phyloP scores from a whole-genome alignment of 2,329 filamentous ascomycete genomes.

The Colletotrichum sp. region DNA sequence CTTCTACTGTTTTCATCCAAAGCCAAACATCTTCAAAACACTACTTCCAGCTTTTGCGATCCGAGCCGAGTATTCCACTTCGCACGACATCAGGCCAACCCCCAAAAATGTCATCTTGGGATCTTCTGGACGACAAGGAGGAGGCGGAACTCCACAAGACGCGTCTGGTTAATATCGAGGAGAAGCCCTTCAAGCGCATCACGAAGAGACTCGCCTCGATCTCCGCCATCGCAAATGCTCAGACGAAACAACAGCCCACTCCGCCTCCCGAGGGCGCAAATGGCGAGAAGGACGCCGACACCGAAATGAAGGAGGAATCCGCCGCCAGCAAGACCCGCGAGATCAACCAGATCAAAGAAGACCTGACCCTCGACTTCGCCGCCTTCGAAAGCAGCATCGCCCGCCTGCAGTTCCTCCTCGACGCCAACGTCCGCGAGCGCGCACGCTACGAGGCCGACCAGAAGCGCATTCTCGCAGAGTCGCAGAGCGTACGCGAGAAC shows the following conservation, averaged over 20 bases:
- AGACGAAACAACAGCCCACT: constrained; percentile 62
- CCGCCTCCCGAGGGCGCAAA: constrained; percentile 64
- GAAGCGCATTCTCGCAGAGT: constrained; percentile 77
- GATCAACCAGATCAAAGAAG: constrained; percentile 76
- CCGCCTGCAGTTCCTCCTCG: constrained; percentile 85
- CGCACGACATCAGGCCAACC: background rate
- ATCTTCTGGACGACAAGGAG: constrained; percentile 74
- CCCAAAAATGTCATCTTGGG: constrained; percentile 56
- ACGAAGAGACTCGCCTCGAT: constrained; percentile 79
- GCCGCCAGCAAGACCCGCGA: constrained; percentile 53
- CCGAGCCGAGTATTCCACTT: background rate
- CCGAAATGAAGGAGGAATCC: constrained; percentile 20
- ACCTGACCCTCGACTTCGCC: constrained; percentile 86
- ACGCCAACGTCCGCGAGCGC: constrained; percentile 83
- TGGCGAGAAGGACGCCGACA: constrained; percentile 29
- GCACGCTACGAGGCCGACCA: constrained; percentile 85
- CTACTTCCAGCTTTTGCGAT: background rate
- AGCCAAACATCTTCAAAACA: background rate
- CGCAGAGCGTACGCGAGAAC: constrained; percentile 77
- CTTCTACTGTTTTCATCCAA: background rate
- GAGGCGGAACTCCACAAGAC: constrained; percentile 87
- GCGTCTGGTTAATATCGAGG: constrained; percentile 87
- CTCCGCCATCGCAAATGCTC: constrained; percentile 64
- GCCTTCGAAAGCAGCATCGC: constrained; percentile 86
- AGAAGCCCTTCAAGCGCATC: constrained; percentile 89